Percentiles rank a stretch among this genome's conserved stretches.
phyloP scores from a whole-genome alignment of 1,284 basidiomycete species.

The Golubevia pallescens region DNA sequence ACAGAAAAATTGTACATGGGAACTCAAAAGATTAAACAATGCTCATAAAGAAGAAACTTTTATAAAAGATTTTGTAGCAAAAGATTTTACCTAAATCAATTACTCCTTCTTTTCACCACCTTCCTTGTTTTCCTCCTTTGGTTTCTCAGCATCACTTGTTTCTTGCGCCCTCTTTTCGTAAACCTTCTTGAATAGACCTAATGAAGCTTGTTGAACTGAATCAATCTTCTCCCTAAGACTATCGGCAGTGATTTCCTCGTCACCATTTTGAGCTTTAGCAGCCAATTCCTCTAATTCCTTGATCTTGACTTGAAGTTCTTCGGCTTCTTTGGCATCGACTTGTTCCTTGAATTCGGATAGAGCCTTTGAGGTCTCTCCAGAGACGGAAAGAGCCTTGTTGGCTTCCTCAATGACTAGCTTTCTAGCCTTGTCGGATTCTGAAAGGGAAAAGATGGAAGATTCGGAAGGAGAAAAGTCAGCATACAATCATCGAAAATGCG shows the following conservation, averaged over 20 bases:
- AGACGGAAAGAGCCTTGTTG: conserved; percentile 95
- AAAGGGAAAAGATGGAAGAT: too few relatives aligned
- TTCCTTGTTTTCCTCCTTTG: too few relatives aligned
- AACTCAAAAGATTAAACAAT: too few relatives aligned
- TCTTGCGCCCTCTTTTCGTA: too few relatives aligned
- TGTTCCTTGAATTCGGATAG: conserved; percentile 98
- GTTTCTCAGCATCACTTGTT: too few relatives aligned
- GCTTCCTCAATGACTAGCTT: conserved; percentile 90
- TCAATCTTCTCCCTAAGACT: conserved; percentile 89
- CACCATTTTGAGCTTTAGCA: conserved; percentile 86
- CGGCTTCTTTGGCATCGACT: conserved; percentile 87
- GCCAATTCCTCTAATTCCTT: conserved; percentile 89
- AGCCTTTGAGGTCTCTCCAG: conserved; percentile 93
- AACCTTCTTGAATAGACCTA: conserved; percentile 97
- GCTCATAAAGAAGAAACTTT: too few relatives aligned
- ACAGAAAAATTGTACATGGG: too few relatives aligned
- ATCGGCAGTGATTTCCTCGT: conserved; percentile 81
- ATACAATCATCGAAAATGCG: too few relatives aligned
- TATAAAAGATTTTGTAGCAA: too few relatives aligned
- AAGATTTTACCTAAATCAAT: too few relatives aligned
- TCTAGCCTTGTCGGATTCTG: conserved; percentile 73
- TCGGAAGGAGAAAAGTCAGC: too few relatives aligned
- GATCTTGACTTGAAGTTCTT: conserved; percentile 77
- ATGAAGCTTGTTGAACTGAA: conserved; percentile 93
- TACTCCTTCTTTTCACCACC: too few relatives aligned